Evolutionary conservation across 2,329 filamentous ascomycete genomes (phyloP), one percentile per base, ranked within the genome.

Genomic region (Arthrinium puccinioides): DNA sequence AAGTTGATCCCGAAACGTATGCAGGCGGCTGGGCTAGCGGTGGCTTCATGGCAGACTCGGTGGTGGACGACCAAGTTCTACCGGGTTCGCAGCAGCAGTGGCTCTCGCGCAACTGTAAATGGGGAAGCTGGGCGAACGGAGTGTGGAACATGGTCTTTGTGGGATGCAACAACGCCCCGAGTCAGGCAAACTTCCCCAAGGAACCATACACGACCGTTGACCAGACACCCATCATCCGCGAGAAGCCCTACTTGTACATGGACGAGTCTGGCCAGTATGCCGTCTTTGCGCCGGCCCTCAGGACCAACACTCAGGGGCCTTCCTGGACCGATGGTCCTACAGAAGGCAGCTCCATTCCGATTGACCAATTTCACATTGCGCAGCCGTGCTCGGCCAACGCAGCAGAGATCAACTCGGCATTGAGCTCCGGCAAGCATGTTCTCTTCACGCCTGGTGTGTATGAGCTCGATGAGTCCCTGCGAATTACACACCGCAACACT

Each of bases 131-230:
- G 55, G 51, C 54, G 1, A 58, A 58, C 24, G 55, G 46, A 10
- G 55, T 58, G 3, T 58, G 55, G 55, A 58, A 58, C 19, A 58
- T 57, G 55, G 55, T 57, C 6, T 58, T 58, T 16, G 51, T 58
- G 6, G 55, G 55, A 6, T 54, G 56, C 16, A 35, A 40, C 4
- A 46, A 47, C 31, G 48, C 54, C n/a, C 55, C 55, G 4, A 46
- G 43, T 32, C 46, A 53, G 34, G 47, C 46, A 11, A 46, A 47
- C 21, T 59, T 53, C 21, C 55, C 54, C 9, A 34, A 32, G 10
- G 43, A 41, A 16, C 44, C 55, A 10, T 57, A 59, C 37, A 57
- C 54, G n/a, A 55, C 18, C 24, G 19, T 59, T 11, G 47, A 50
- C 2, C 40, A 31, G 14, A 58, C 54, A 5, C 54, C 54, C 5